Base-by-base conservation (phyloP, 1,284 basidiomycete genomes). In the Moniliophthora roreri region DNA sequence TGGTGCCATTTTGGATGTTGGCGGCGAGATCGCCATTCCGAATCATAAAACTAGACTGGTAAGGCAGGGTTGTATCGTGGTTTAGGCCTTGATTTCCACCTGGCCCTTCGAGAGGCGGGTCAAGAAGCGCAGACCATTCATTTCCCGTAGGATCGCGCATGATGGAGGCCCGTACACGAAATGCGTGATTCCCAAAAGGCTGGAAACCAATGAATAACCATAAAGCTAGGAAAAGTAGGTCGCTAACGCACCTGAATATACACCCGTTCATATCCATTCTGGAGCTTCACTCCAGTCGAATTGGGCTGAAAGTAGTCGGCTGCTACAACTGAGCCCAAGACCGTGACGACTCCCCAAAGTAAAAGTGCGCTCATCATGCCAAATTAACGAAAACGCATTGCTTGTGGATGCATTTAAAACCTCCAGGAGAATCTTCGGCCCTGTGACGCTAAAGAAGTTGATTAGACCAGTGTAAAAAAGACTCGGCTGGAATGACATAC, bases 121-220 rank as follows among this genome's bases (percentile, higher is more conserved):
- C 73, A 46, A 75, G 60, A 9, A 75, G 58, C 41, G 71, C 67
- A 16, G 70, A 72, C 13, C 65, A 63, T 52, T 74, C 71, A 18
- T 56, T 60, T 3, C 72, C 72, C 2, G 71, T 70, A 18, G 72
- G 72, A 57, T 74, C 73, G n/a, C 69, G 63, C 57, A 73, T 62
- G 40, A 73, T 62, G 52, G 69, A 72, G 18, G 69, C 65, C 23
- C 72, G 69, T 23, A 75, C 67, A 34, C 72, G 72, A 28, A 75
- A 63, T 2, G 69, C 72, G 54, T 75, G 66, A 37, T 69, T 67
- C 20, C 73, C 73, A 55, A 67, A 75, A 6, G 72, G 73, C 73
- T 75, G 39, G 39, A 38, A 15, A 50, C 20, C 26, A n/a, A 6
- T 48, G 28, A 35, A 38, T 34, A 7, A 11, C n/a, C 10, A 18